Percentiles rank a stretch among this genome's conserved stretches.
Conservation (phyloP, 345 rosid species). For the Acer campestre region DNA sequence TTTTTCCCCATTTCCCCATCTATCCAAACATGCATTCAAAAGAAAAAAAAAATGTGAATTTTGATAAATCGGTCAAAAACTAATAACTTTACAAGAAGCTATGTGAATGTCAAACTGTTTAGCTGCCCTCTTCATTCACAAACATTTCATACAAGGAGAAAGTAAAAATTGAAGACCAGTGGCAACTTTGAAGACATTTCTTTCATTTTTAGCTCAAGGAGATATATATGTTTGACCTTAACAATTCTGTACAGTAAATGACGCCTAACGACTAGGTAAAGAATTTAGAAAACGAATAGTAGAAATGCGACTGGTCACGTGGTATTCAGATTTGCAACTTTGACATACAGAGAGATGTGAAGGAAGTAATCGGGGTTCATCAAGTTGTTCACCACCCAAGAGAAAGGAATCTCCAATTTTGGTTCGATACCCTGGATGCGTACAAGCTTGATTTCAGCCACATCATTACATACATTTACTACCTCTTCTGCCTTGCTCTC, state of each 20-base stretch:
- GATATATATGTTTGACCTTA: not conserved
- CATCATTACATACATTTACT: conserved; percentile 18
- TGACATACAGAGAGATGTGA: conserved; percentile 65
- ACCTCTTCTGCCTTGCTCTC: conserved; percentile 24
- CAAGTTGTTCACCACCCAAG: conserved; percentile 90
- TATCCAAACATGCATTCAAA: too few relatives aligned
- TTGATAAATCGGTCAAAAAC: too few relatives aligned
- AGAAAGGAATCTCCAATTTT: conserved; percentile 78
- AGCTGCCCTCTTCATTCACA: not conserved
- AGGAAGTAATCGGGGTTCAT: conserved; percentile 83
- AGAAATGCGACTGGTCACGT: conserved; percentile 1
- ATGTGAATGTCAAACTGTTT: not conserved
- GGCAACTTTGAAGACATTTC: not conserved
- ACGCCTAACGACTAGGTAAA: not conserved
- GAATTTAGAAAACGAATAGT: not conserved
- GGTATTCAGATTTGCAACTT: conserved; percentile 34
- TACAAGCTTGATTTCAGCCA: conserved; percentile 60
- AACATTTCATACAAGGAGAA: not conserved
- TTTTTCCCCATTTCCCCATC: too few relatives aligned
- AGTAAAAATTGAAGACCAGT: not conserved
- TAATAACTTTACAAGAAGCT: not conserved
- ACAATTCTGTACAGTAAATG: conserved; percentile 8
- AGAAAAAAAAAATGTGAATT: too few relatives aligned
- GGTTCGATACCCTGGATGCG: conserved; percentile 92
- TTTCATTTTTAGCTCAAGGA: not conserved